Evolutionary conservation across 352 stramenopile genomes (phyloP), one percentile per base, ranked within the genome.

Genomic region (Globisporangium camurandrum): DNA sequence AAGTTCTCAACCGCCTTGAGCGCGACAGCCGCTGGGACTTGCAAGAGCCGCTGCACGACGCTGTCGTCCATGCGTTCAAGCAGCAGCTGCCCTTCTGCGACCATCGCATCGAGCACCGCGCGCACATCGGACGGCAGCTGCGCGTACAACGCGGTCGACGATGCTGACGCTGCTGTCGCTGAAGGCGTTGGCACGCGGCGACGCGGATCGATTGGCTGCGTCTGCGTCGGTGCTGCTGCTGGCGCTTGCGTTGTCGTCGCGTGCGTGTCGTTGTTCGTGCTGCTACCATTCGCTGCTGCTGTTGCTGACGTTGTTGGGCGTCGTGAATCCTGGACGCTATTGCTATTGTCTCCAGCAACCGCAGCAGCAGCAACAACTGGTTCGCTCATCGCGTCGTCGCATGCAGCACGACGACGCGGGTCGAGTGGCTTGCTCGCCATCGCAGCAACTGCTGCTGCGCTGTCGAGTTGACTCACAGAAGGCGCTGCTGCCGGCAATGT

Each of bases 31-130:
- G 90, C 81, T 0, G 76, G 74, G 4, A 93, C 38, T 57, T 89
- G 74, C 31, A 81, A 57, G 46, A 93, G 62, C 9, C 81, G 71
- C 10, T 69, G 78, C 31, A 90, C 43, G 11, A 90, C 78, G 30
- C 84, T 87, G 56, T 93, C 81, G 49, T 89, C 89, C 23, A 93
- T 68, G 14, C 61, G 47, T 46, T 90, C 70, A n/a, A n/a, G n/a
- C 7, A 67, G 66, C 9, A 89, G 57, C 20, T 72, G 59, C 36
- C 66, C 63, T 52, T 85, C 74, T 8, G 55, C 53, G 9, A 75
- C 61, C 63, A 93, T 71, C 7, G 49, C 64, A 48, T 88, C 66
- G 14, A 93, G 59, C 8, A 81, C 66, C 16, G 61, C 44, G n/a
- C 59, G 66, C 11, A 90, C 74, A 17, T 56, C 63, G 4, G 14